Conservation (phyloP, 495 filamentous ascomycete species). For the Annulohypoxylon nitens region DNA sequence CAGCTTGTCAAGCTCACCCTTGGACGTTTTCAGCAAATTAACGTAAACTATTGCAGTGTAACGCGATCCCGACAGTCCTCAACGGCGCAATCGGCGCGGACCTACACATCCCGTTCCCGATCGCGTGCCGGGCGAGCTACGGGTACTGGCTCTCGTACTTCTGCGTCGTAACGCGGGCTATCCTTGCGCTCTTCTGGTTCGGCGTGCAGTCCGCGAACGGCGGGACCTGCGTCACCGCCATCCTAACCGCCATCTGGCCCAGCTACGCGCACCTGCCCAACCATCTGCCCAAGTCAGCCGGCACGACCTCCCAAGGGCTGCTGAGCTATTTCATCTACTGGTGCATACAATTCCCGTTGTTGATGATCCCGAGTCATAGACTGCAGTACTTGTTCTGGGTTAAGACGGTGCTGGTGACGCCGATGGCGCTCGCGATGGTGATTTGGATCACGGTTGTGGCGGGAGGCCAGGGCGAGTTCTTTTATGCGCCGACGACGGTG, state of each 20-base stretch:
- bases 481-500: conserved; percentile 58
- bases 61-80: conserved; percentile 68
- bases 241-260: conserved; percentile 77
- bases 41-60: conserved; percentile 32
- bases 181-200: conserved; percentile 78
- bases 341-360: conserved; percentile 64
- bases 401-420: conserved; percentile 65
- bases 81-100: conserved; percentile 72
- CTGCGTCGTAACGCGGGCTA: conserved; percentile 70
- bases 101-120: conserved; percentile 75
- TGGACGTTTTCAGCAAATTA: no score
- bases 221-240: conserved; percentile 71
- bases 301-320: conserved; percentile 73
- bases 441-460: conserved; percentile 64
- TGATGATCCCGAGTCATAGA: conserved; percentile 65
- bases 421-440: conserved; percentile 66
- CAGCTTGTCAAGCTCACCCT: not conserved
- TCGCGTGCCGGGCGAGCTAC: conserved; percentile 73
- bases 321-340: conserved; percentile 72
- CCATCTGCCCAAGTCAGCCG: conserved; percentile 65
- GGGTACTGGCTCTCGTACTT: conserved; percentile 78
- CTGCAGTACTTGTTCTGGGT: conserved; percentile 69
- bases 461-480: conserved; percentile 59
- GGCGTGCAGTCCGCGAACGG: conserved; percentile 76
- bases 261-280: conserved; percentile 67